Conservation (phyloP, 257 asterid genomes). For the Buddleja alternifolia region DNA sequence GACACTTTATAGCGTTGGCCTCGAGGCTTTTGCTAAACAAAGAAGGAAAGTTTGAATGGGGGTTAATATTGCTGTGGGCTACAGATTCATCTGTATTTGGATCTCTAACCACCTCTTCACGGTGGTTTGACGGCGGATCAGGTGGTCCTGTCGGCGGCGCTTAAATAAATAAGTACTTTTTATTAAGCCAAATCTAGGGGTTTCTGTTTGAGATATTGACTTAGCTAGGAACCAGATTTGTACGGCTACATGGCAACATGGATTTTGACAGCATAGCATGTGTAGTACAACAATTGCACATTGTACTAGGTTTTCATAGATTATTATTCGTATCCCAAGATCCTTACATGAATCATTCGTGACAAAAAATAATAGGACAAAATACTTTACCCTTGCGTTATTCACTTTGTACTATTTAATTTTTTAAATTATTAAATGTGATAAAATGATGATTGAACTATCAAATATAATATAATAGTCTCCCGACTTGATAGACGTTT, state of each 20-base stretch:
- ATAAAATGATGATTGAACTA: too few species aligned
- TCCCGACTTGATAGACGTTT: too few species aligned
- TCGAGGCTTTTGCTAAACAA: neutral
- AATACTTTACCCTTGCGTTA: too few species aligned
- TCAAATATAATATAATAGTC: too few species aligned
- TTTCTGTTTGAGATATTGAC: neutral
- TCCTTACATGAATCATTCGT: too few species aligned
- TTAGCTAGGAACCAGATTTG: constrained; percentile 9
- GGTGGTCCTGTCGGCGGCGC: neutral
- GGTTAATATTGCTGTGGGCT: constrained; percentile 35
- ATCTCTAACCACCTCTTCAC: constrained; percentile 1
- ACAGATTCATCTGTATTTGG: constrained; percentile 32
- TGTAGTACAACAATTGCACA: constrained; percentile 26
- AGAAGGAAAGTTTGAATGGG: neutral
- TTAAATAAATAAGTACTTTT: neutral
- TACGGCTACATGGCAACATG: constrained; percentile 33
- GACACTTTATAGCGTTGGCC: constrained; percentile 4
- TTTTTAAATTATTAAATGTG: too few species aligned
- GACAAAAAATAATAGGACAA: too few species aligned
- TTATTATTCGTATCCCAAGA: too few species aligned
- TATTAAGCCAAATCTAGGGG: neutral
- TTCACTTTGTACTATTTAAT: too few species aligned
- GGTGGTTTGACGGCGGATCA: constrained; percentile 25
- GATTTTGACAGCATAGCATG: constrained; percentile 16
- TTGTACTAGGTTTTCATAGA: neutral